phyloP scores from a whole-genome alignment of 768 basidiomycete genomes.

The Trametes punicea region DNA sequence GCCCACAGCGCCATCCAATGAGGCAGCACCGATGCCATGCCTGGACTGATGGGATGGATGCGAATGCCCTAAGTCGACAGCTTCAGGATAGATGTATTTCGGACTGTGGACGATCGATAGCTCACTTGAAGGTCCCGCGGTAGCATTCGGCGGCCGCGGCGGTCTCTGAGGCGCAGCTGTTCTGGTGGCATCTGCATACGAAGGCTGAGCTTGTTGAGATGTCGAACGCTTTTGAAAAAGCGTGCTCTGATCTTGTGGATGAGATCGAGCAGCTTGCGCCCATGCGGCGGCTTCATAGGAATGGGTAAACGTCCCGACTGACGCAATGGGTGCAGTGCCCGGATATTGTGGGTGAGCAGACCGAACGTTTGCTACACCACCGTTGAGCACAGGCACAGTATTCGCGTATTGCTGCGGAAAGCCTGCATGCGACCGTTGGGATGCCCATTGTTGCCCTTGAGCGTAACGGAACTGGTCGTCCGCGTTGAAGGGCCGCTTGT shows the following conservation, averaged over 20 bases:
- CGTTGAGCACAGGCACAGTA: background rate
- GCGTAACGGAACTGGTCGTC: too few species aligned
- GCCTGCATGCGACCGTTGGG: background rate
- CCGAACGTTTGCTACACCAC: background rate
- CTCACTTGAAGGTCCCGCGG: background rate
- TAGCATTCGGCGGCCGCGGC: background rate
- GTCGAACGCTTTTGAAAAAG: background rate
- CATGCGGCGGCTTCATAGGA: background rate
- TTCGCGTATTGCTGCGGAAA: background rate
- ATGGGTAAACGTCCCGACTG: background rate
- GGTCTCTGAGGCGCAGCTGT: background rate
- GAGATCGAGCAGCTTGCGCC: background rate
- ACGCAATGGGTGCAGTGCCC: background rate
- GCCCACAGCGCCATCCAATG: conserved; percentile 6
- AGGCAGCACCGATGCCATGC: conserved; percentile 8
- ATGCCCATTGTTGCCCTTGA: background rate
- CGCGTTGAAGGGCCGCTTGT: background rate
- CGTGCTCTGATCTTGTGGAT: background rate
- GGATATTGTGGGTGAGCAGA: background rate
- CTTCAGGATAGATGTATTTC: too few species aligned
- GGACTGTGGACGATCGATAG: too few species aligned
- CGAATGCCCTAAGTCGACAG: background rate
- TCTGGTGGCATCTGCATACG: background rate
- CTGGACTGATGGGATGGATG: background rate
- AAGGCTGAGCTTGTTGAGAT: background rate